Base-by-base conservation (phyloP, 2,329 filamentous ascomycete genomes). In the Phialemoniopsis sp. region DNA sequence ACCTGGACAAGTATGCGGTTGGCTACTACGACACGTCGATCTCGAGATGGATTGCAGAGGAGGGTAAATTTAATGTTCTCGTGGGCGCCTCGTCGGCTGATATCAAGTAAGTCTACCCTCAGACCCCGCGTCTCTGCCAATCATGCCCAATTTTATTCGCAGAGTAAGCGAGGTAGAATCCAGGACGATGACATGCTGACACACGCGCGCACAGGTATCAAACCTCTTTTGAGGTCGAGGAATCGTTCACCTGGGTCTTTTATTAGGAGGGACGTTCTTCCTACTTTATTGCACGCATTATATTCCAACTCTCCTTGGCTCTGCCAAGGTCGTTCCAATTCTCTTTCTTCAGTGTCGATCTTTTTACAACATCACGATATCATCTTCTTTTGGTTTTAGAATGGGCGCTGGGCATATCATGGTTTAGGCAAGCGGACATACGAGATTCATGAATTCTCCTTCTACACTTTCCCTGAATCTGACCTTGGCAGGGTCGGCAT, bases 221-320 rank as follows among this genome's bases (percentile, higher is more conserved):
- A 13, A 55, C 53, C 16, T 42, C 62, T 13, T 84, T 85, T 45
- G 70, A 77, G 38, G 79, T 85, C 31, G 65, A 73, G 52, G 73
- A 84, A 51, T 76, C 78, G 5, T 85, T 85, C 53, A 80, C 73
- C 17, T 85, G 81, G 81, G 66, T 79, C 8, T 82, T 81, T 48
- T 82, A 57, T 17, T 36, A 35, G 17, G 32, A 13, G 15, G 4
- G 26, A n/a, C 37, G 8, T 12, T 7, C 18, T 21, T 13, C n/a
- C 9, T 38, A n/a, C n/a, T n/a, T n/a, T n/a, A n/a, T n/a, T n/a
- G n/a, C n/a, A 32, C 13, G 15, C 21, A 32, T 38, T 16, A n/a
- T n/a, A n/a, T n/a, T n/a, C n/a, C n/a, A n/a, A n/a, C n/a, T n/a
- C n/a, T n/a, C n/a, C n/a, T n/a, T n/a, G n/a, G n/a, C n/a, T n/a